Conservation (phyloP, 2,329 filamentous ascomycete genomes). For the Ceratocystis eucalypticola region DNA sequence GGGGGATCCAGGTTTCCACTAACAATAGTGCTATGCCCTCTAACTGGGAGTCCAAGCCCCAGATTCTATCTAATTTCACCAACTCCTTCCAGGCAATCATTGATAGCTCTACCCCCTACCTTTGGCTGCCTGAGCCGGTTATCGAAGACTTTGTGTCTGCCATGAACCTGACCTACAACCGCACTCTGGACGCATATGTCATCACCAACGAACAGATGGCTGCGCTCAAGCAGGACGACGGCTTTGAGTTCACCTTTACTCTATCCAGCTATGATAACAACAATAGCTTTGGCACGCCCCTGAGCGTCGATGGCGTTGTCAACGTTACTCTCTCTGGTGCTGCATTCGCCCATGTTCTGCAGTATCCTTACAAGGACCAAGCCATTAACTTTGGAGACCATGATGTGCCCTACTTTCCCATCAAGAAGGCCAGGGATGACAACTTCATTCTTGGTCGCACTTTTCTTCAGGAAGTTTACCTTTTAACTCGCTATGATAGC, state of each 20-base stretch:
- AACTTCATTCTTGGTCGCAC: conserved; percentile 51
- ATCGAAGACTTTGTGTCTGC: conserved; percentile 51
- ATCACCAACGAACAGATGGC: conserved; percentile 44
- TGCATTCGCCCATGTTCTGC: conserved; percentile 37
- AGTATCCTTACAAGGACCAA: conserved; percentile 36
- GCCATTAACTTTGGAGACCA: conserved; percentile 33
- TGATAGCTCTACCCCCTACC: conserved; percentile 49
- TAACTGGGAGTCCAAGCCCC: conserved; percentile 30
- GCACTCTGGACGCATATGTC: conserved; percentile 49
- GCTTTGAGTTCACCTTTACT: conserved; percentile 42
- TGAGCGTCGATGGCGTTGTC: conserved; percentile 37
- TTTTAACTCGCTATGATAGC: conserved; percentile 44
- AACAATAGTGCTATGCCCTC: conserved; percentile 24
- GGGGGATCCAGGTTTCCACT: conserved; percentile 38
- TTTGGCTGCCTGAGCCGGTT: conserved; percentile 47
- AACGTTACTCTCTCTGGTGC: conserved; percentile 42
- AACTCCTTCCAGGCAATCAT: conserved; percentile 40
- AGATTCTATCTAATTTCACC: conserved; percentile 33
- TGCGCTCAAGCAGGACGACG: conserved; percentile 31
- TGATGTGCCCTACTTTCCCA: conserved; percentile 49
- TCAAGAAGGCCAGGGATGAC: conserved; percentile 41
- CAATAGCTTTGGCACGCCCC: conserved; percentile 38
- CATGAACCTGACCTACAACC: conserved; percentile 53
- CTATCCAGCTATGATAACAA: conserved; percentile 42
- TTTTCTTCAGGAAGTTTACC: conserved; percentile 56